Evolutionary conservation across 2,329 filamentous ascomycete species (phyloP), one percentile per base, ranked within the genome.

Genomic region (Phoma sp.): DNA sequence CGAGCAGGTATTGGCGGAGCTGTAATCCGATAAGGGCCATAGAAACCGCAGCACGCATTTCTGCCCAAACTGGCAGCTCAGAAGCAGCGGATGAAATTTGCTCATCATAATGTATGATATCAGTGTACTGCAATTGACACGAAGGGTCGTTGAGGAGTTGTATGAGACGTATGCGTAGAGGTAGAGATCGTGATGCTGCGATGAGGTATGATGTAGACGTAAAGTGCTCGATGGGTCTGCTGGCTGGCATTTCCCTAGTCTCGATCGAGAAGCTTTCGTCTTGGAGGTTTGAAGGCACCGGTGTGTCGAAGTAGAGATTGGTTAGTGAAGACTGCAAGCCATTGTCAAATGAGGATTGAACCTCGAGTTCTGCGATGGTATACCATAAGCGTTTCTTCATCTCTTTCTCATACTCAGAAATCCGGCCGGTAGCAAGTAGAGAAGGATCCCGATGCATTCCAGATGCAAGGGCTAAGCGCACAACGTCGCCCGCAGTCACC

Each of bases 381-480:
- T 75, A 77, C 84, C 84, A 86, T 2, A 86, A 70, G 38, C 83
- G 77, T 47, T 81, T 77, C 46, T 83, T 78, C 78, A 83, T 80
- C 53, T 83, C 79, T 47, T 79, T 78, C 36, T 83, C 79, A 27
- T 80, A 80, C 2, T 73, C 66, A 3, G 68, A 64, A 4, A 72
- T 66, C 7, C 55, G 59, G 7, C 64, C 65, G 61, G 52, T 74
- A 65, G 52, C 72, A 59, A 58, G 75, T 54, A 61, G 75, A 3
- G 59, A 55, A 0, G 80, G 77, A 42, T 82, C 76, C 14, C 81
- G 76, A 61, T 86, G 83, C 41, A 84, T 76, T 0, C 83, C 83
- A 11, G 80, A 76, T 41, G 81, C 72, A 70, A 85, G 79, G 14
- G 81, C 82, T 44, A 81, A 75, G 32, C 80, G 77, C 5, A 85